Conservation (phyloP, 2,329 filamentous ascomycete species). For the Neofusicoccum cordaticola region DNA sequence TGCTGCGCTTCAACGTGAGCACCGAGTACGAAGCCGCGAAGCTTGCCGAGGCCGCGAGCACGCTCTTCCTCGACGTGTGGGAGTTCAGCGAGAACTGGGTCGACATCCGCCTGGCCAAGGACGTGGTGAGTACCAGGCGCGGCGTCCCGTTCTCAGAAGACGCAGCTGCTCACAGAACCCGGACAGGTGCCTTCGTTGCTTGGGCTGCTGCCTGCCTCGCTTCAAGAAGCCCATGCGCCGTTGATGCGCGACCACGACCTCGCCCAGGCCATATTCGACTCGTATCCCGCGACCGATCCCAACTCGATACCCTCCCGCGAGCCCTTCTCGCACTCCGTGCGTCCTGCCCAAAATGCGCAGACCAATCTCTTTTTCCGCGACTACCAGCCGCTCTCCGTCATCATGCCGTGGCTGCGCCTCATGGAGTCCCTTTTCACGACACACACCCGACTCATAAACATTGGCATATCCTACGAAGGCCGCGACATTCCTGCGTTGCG, state of each 20-base stretch:
- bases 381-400: constrained; percentile 83
- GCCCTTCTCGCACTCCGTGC: constrained; percentile 26
- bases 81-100: constrained; percentile 77
- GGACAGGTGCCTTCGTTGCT: constrained; percentile 67
- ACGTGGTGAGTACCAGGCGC: constrained; percentile 57
- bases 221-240: constrained; percentile 69
- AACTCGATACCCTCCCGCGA: constrained; percentile 29
- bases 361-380: constrained; percentile 82
- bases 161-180: constrained; percentile 6
- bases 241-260: constrained; percentile 72
- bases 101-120: constrained; percentile 75
- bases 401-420: constrained; percentile 87
- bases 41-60: constrained; percentile 68
- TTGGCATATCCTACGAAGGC: constrained; percentile 86
- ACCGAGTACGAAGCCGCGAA: constrained; percentile 66
- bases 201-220: constrained; percentile 69
- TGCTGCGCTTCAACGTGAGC: constrained; percentile 81
- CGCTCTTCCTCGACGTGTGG: constrained; percentile 88
- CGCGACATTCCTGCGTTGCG: constrained; percentile 80
- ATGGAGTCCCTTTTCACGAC: constrained; percentile 86
- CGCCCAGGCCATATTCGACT: constrained; percentile 71
- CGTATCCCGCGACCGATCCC: constrained; percentile 58
- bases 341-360: constrained; percentile 26
- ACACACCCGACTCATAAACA: constrained; percentile 67
- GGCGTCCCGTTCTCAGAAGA: not conserved